Percentiles rank a stretch among this genome's conserved stretches.
phyloP scores from a whole-genome alignment of 2,329 filamentous ascomycete genomes.

The Diaporthe ilicicola region DNA sequence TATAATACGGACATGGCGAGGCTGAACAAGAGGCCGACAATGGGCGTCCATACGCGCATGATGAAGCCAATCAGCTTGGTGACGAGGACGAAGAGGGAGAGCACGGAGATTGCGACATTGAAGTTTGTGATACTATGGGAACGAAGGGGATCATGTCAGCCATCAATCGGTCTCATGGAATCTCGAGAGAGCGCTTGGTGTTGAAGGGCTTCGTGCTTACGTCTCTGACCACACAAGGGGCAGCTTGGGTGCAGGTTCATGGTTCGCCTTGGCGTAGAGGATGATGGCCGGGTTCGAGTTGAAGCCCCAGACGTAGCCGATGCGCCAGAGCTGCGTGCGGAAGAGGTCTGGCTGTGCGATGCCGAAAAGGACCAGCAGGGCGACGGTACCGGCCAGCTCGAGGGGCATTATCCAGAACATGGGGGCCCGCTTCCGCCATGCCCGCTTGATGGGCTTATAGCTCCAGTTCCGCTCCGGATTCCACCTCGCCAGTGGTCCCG shows the following conservation, averaged over 20 bases:
- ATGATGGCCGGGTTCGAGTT: conserved; percentile 77
- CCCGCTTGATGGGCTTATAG: conserved; percentile 66
- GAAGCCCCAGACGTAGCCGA: conserved; percentile 75
- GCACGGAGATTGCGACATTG: conserved; percentile 79
- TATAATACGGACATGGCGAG: conserved; percentile 68
- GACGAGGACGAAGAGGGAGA: conserved; percentile 79
- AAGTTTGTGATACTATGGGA: conserved; percentile 73
- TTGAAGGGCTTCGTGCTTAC: conserved; percentile 58
- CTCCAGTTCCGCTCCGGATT: conserved; percentile 43
- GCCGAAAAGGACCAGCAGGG: conserved; percentile 74
- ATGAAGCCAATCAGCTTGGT: conserved; percentile 74
- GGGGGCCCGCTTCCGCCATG: conserved; percentile 65
- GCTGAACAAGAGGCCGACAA: conserved; percentile 69
- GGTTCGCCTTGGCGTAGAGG: conserved; percentile 78
- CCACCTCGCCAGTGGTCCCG: conserved; percentile 6
- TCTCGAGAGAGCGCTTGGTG: not conserved
- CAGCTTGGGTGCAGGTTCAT: conserved; percentile 66
- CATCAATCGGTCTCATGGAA: conserved; percentile 9
- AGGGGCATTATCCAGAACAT: conserved; percentile 71
- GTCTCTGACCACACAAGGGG: conserved; percentile 78
- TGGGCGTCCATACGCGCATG: conserved; percentile 75
- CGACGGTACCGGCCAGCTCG: conserved; percentile 72
- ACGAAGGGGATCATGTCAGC: conserved; percentile 30
- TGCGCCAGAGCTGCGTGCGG: conserved; percentile 75
- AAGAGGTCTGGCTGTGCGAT: conserved; percentile 78